Percentiles rank a stretch among this genome's conserved stretches.
These are phyloP conservation scores for Colletotrichum limetticola DNA, from an alignment of 2,329 filamentous ascomycete genomes.

Conservation along the genomic window DNA sequence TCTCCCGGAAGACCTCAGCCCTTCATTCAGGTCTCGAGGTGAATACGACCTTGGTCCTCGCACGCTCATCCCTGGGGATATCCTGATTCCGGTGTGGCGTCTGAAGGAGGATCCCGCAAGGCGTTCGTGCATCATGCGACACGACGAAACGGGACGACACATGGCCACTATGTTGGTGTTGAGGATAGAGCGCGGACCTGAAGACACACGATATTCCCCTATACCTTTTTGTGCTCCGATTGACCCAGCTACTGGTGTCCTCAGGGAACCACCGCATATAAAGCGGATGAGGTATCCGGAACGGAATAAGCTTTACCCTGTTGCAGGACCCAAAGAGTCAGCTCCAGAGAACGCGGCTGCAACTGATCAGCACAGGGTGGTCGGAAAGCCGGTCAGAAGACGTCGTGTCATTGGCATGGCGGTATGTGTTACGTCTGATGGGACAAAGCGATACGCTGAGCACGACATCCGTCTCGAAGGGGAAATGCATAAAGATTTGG, in stretches of 20 bases:
- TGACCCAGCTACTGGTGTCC: too few species aligned
- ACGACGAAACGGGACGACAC: background rate
- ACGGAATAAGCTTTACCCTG: background rate
- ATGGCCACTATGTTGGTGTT: background rate
- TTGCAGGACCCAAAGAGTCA: too few species aligned
- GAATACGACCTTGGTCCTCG: background rate
- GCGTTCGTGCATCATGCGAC: background rate
- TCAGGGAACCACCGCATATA: too few species aligned
- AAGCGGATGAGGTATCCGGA: background rate
- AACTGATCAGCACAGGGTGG: background rate
- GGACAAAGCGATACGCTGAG: background rate
- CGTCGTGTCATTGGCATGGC: background rate
- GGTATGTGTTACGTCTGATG: background rate
- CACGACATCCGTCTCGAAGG: background rate
- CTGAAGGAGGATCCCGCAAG: background rate
- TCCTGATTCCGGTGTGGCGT: background rate
- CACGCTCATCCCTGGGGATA: background rate
- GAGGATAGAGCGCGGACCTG: background rate
- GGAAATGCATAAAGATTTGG: background rate
- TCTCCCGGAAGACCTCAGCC: background rate
- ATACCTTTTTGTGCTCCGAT: too few species aligned
- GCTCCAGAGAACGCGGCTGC: too few species aligned
- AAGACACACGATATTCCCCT: too few species aligned
- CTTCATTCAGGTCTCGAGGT: background rate
- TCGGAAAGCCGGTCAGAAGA: background rate